Evolutionary conservation across 1,284 basidiomycete genomes (phyloP), one percentile per base, ranked within the genome.

Genomic region (Chalciporus sp.): DNA sequence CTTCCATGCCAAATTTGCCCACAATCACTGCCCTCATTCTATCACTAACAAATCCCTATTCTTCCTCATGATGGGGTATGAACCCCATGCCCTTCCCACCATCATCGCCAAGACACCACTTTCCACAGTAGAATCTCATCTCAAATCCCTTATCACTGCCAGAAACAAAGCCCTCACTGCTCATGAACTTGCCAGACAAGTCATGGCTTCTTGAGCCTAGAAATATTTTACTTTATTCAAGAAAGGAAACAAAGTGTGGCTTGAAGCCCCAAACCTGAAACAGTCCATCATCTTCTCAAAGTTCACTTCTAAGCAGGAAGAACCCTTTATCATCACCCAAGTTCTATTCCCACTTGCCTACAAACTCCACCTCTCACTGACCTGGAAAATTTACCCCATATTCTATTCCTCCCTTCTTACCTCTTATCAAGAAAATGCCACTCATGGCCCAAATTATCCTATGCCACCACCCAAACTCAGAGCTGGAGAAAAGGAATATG

Each of bases 21-120:
- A 58, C 12, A 59, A 59, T 9, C 28, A 44, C 17, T 4, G 4
- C 1, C 37, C 23, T 1, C 46, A 58, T 4, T 58, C 47, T 4
- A 7, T 44, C 14, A 42, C 31, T 2, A 35, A 26, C 4, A 33
- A 49, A 26, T 57, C 40, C 0, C 51, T 20, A 1, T 58, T 56
- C 12, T 57, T 4, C 3, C 47, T 58, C 17, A 56, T 57, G 20
- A 31, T 50, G 14, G 28, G 44, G 0, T 58, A 56, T 42, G 37
- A 56, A 45, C 33, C 42, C 33, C 16, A 19, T 8, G 35, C 20
- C 7, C 23, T 20, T 19, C 40, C 23, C 19, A 14, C 17, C 17
- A 16, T 35, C 14, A 35, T 35, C 16, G 33, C 33, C 14, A 14
- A 35, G 1, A 14, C 33, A 1, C 7, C 12, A n/a, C 12, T 35